Evolutionary conservation across 129 eudicot species (phyloP).

Genomic region (Flaveria ramosissima): DNA sequence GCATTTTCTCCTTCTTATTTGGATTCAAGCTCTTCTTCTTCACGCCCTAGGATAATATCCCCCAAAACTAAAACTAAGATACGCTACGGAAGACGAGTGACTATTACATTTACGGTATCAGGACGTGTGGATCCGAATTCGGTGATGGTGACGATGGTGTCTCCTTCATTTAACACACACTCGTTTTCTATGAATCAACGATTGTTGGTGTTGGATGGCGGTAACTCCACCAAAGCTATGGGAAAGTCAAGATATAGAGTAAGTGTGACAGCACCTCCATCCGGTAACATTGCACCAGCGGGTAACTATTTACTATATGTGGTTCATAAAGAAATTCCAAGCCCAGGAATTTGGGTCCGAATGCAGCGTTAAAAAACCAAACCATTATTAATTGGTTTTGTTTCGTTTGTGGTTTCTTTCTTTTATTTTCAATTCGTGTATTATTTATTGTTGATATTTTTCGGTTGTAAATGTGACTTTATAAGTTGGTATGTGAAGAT

Average conservation of each 20-base stretch:
- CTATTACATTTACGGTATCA: constrained; percentile 37
- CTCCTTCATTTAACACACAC: constrained; percentile 73
- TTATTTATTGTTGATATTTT: not conserved
- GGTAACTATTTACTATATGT: constrained; percentile 58
- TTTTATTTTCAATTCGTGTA: not conserved
- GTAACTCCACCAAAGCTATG: constrained; percentile 22
- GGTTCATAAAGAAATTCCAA: constrained; percentile 62
- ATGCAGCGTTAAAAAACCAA: constrained; percentile 26
- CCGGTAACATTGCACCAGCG: constrained; percentile 56
- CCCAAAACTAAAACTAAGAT: constrained; percentile 35
- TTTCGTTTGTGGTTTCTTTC: not conserved
- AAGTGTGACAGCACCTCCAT: constrained; percentile 37
- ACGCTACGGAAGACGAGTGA: constrained; percentile 37
- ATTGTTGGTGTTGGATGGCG: constrained; percentile 42
- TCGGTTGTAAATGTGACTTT: not conserved
- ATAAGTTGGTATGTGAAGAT: not conserved
- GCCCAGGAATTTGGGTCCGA: constrained; percentile 68
- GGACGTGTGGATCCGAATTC: constrained; percentile 34
- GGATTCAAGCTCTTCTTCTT: constrained; percentile 27
- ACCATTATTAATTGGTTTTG: not conserved
- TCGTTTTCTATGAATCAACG: constrained; percentile 81
- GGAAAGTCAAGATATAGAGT: constrained; percentile 36
- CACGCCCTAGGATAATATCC: constrained; percentile 55
- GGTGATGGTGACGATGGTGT: constrained; percentile 62
- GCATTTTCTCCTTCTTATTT: constrained; percentile 70